Percentiles rank a stretch among this genome's conserved stretches.
Conservation (phyloP, 352 stramenopile species). For the Pythium folliculosum region DNA sequence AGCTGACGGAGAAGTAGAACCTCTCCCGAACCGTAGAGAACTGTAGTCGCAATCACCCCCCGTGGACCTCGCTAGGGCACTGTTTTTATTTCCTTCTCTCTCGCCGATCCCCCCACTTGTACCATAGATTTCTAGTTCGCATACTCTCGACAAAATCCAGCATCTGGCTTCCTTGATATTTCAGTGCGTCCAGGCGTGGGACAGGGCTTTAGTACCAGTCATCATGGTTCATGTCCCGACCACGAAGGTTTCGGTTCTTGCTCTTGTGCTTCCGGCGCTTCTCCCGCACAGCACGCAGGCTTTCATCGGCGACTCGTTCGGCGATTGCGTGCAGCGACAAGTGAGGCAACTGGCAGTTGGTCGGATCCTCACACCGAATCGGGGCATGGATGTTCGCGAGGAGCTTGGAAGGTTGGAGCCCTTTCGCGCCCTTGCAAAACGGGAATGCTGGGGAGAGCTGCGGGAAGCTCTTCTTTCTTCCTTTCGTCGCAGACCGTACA, state of each 20-base stretch:
- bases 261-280: conserved; percentile 20
- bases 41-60: too few species aligned
- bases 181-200: neutral
- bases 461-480: conserved; percentile 8
- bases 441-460: conserved; percentile 34
- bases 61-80: neutral
- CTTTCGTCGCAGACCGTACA: neutral
- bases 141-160: conserved; percentile 8
- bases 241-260: conserved; percentile 7
- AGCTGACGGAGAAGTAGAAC: conserved; percentile 92
- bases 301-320: conserved; percentile 49
- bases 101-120: conserved; percentile 17
- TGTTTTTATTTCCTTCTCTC: neutral
- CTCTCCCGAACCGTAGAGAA: neutral
- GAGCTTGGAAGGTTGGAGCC: conserved; percentile 10
- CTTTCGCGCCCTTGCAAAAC: conserved; percentile 42
- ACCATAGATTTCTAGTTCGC: conserved; percentile 27
- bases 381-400: conserved; percentile 23
- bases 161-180: neutral
- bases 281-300: conserved; percentile 26
- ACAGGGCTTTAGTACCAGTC: neutral
- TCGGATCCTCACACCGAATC: conserved; percentile 41
- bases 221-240: neutral
- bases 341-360: conserved; percentile 43
- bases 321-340: conserved; percentile 53